These are phyloP conservation scores for Monosporozyma solicola DNA, from an alignment of 805 yeast genomes.

Conservation along the genomic window DNA sequence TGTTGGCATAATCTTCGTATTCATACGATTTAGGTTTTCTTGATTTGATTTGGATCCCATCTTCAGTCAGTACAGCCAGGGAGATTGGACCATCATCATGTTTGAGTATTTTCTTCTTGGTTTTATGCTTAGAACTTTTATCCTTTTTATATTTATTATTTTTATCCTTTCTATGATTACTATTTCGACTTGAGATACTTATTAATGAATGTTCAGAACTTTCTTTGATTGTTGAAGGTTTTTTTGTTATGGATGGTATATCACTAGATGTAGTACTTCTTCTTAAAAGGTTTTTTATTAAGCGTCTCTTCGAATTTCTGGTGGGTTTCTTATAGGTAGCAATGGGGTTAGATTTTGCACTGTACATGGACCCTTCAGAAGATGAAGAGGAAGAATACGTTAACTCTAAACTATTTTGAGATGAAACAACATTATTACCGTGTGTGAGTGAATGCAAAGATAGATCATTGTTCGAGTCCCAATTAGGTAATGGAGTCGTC, in stretches of 20 bases:
- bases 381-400: not conserved
- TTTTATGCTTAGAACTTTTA: not conserved
- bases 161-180: not conserved
- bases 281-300: not conserved
- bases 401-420: not conserved
- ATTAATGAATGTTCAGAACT: not conserved
- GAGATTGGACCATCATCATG: conserved; percentile 11
- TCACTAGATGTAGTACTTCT: not conserved
- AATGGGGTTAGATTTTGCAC: not conserved
- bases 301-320: not conserved
- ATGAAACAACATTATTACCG: not conserved
- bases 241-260: not conserved
- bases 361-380: not conserved
- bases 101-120: not conserved
- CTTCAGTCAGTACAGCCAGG: conserved; percentile 27
- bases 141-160: not conserved
- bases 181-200: not conserved
- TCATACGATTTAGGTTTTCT: conserved; percentile 7
- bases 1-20: conserved; percentile 1
- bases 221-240: not conserved
- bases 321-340: not conserved
- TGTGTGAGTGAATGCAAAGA: not conserved
- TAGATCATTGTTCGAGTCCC: not conserved
- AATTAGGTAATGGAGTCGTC: not conserved
- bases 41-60: conserved; percentile 30